phyloP scores from a whole-genome alignment of 2,329 filamentous ascomycete species.

The Botryotinia convoluta region DNA sequence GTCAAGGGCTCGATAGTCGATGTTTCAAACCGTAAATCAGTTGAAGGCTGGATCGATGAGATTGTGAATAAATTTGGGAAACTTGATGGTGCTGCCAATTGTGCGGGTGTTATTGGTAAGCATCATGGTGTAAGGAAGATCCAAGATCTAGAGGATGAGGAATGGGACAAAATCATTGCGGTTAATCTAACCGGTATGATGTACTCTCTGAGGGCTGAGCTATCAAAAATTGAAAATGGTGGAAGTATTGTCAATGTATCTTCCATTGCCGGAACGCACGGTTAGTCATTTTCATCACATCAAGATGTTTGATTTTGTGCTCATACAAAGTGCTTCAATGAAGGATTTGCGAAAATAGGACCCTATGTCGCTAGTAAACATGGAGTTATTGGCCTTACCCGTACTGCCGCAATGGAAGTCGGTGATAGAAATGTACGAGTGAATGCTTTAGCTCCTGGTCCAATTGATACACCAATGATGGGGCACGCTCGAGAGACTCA shows the following conservation, averaged over 20 bases:
- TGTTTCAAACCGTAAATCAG: constrained; percentile 35
- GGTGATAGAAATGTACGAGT: constrained; percentile 41
- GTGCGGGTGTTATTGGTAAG: constrained; percentile 45
- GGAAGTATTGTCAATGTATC: constrained; percentile 42
- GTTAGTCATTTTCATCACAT: constrained; percentile 29
- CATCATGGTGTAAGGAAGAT: constrained; percentile 36
- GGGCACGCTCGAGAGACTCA: constrained; percentile 33
- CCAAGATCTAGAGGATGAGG: constrained; percentile 38
- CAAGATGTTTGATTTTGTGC: neutral
- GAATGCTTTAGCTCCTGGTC: constrained; percentile 38
- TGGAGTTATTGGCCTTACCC: constrained; percentile 43
- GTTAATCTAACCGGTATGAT: constrained; percentile 42
- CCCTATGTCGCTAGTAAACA: constrained; percentile 39
- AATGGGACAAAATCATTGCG: constrained; percentile 42
- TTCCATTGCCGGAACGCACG: constrained; percentile 51
- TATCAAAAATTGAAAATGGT: constrained; percentile 42
- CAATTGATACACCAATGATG: constrained; percentile 51
- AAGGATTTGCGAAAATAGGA: constrained; percentile 37
- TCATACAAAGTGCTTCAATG: constrained; percentile 33
- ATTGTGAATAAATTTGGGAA: constrained; percentile 40
- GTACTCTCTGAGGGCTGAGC: constrained; percentile 41
- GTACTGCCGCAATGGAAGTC: constrained; percentile 33
- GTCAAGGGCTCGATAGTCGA: constrained; percentile 23
- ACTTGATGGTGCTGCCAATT: constrained; percentile 50
- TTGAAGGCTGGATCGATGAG: constrained; percentile 41